Base-by-base conservation (phyloP, 2,329 filamentous ascomycete genomes). In the Venturia effusa region DNA sequence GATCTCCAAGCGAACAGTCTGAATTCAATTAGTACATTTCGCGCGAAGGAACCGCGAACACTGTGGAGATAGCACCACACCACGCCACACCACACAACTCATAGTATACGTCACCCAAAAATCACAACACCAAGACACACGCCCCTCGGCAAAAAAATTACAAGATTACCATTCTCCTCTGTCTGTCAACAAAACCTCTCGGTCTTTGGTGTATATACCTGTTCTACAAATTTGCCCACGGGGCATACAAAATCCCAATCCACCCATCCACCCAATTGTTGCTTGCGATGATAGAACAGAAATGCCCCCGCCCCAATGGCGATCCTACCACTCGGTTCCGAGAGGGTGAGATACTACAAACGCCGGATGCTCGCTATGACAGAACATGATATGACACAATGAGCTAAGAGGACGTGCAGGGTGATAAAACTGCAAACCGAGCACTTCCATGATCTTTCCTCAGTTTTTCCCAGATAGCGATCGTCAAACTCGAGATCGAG, bases 321-420 rank as follows among this genome's bases (percentile, higher is more conserved):
- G n/a, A n/a, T n/a, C n/a, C n/a, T 45, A 51, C 45, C 45, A 15
- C 24, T 11, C 22, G 15, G 45, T 13, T 15, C 51, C 30, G 15
- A 34, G n/a, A n/a, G n/a, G 51, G 27, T 34, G n/a, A 24, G n/a
- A 22, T 34, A 34, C 51, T 19, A 34, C 30, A 57, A 57, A 57
- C 51, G 51, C 51, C 30, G 11, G n/a, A 57, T 57, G 51, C 51
- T 57, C 51, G 51, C 51, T 57, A 34, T 57, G 51, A 57, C 4
- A 34, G 22, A 34, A 57, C 30, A 57, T 32, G 24, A 57, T 22
- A 37, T n/a, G n/a, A 57, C 27, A 57, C 19, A 34, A 19, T 57
- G 24, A 32, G 30, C 51, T 17, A 54, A 1, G 1, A 34, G n/a
- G 15, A 15, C 27, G 30, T 34, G 27, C 51, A 55, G 37, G 15